Percentiles rank a stretch among this genome's conserved stretches.
These are phyloP conservation scores for Verruconis gallopava DNA, from an alignment of 2,329 filamentous ascomycete genomes.

Conservation along the genomic window DNA sequence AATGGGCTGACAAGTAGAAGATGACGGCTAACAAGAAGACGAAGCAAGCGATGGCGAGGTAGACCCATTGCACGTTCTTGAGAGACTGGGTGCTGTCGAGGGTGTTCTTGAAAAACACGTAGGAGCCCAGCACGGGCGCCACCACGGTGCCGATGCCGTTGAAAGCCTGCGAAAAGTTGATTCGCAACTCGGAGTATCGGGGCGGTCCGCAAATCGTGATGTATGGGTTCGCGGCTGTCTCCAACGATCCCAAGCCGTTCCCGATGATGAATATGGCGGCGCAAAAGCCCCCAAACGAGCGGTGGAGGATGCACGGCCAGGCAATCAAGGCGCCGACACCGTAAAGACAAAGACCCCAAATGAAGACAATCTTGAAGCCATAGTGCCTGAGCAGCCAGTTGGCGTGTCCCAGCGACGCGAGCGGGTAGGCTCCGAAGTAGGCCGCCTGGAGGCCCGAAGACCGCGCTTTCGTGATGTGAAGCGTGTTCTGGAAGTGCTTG, in stretches of 20 bases:
- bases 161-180: slow-evolving; percentile 41
- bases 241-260: slow-evolving; percentile 59
- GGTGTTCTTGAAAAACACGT: slow-evolving; percentile 58
- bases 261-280: slow-evolving; percentile 59
- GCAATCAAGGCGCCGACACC: slow-evolving; percentile 62
- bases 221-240: slow-evolving; percentile 68
- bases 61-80: slow-evolving; percentile 64
- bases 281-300: slow-evolving; percentile 63
- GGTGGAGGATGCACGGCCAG: slow-evolving; percentile 65
- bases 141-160: slow-evolving; percentile 2
- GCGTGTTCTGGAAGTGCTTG: slow-evolving; percentile 28
- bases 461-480: slow-evolving; percentile 35
- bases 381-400: slow-evolving; percentile 42
- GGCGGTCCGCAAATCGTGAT: slow-evolving; percentile 62
- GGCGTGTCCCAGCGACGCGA: slow-evolving; percentile 23
- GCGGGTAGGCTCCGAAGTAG: slow-evolving; percentile 50
- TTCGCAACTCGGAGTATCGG: slow-evolving; percentile 59
- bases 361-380: slow-evolving; percentile 71
- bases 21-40: neutral
- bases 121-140: slow-evolving; percentile 47
- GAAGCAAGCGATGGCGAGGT: slow-evolving; percentile 37
- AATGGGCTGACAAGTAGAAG: slow-evolving; percentile 28
- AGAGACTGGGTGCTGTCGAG: slow-evolving; percentile 41
- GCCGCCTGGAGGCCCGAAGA: slow-evolving; percentile 50
- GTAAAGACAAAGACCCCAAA: slow-evolving; percentile 56